These are phyloP conservation scores for Kazachstania psychrophila DNA, from an alignment of 805 yeast genomes.

Conservation along the genomic window DNA sequence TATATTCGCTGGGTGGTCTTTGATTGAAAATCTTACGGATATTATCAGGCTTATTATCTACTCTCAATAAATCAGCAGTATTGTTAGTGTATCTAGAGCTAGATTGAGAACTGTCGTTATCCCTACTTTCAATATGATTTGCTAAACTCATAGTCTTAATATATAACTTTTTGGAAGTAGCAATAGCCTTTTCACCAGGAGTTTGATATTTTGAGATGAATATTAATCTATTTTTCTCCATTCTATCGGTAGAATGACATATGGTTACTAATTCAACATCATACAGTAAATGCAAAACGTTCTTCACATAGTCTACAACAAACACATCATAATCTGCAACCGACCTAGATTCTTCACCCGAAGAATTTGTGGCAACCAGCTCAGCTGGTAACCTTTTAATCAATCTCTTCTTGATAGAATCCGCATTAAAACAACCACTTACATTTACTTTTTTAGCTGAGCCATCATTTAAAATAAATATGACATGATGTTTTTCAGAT, in stretches of 20 bases:
- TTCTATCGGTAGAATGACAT: conserved; percentile 64
- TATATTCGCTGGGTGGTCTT: conserved; percentile 88
- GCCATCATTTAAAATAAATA: conserved; percentile 71
- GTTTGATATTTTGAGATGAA: conserved; percentile 54
- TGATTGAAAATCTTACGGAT: conserved; percentile 57
- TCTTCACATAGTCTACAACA: conserved; percentile 38
- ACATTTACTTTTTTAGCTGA: conserved; percentile 58
- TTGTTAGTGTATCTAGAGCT: not conserved
- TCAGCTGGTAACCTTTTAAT: conserved; percentile 41
- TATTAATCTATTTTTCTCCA: conserved; percentile 60
- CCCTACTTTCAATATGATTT: not conserved
- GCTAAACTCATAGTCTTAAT: conserved; percentile 12
- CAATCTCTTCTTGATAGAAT: conserved; percentile 61
- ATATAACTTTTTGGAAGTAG: conserved; percentile 42
- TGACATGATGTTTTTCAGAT: conserved; percentile 39
- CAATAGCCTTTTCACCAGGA: conserved; percentile 55
- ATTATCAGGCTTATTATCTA: conserved; percentile 23
- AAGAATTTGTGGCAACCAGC: conserved; percentile 11
- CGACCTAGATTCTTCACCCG: conserved; percentile 22
- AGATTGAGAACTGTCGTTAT: not conserved
- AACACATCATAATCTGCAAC: conserved; percentile 48
- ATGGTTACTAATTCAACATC: conserved; percentile 77
- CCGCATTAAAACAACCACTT: conserved; percentile 72
- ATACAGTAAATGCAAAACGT: conserved; percentile 41
- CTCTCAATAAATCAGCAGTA: conserved; percentile 5